A percentile compares a stretch with the other conserved stretches of the same genome.
Conservation (phyloP, 345 rosid genomes). For the Lepidium africanum region DNA sequence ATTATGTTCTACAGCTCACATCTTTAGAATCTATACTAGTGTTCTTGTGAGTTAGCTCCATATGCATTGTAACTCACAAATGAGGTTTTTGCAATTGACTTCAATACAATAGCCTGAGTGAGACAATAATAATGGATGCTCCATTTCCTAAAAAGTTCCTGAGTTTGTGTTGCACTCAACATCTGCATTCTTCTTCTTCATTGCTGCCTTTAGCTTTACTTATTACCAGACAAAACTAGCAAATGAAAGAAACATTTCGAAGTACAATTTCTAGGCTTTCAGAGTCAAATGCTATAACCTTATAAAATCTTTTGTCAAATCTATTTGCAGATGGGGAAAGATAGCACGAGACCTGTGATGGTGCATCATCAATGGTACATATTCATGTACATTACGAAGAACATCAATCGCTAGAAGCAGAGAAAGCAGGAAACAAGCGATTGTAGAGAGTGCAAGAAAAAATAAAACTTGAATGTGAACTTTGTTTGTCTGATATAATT, state of each 20-base stretch:
- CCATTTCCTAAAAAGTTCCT: neutral
- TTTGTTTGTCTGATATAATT: slow-evolving; percentile 12
- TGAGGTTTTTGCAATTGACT: neutral
- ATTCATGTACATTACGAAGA: neutral
- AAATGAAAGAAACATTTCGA: neutral
- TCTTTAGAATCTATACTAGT: neutral
- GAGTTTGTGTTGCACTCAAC: neutral
- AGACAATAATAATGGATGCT: neutral
- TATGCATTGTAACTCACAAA: neutral
- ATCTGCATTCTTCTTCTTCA: neutral
- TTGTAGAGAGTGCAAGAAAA: neutral
- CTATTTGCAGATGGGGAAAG: neutral
- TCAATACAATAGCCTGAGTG: neutral
- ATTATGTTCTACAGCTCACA: neutral
- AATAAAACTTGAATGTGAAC: neutral
- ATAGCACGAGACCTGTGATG: neutral
- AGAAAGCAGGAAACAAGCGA: neutral
- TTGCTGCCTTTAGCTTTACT: neutral
- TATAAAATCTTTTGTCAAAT: neutral
- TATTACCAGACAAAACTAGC: neutral
- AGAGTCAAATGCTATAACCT: neutral
- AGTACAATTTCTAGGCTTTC: neutral
- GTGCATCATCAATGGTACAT: neutral
- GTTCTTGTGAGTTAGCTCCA: neutral
- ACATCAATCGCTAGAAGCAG: neutral